Conservation (phyloP, 192 early-diverging fungal species). For the Backusella tuberculispora region DNA sequence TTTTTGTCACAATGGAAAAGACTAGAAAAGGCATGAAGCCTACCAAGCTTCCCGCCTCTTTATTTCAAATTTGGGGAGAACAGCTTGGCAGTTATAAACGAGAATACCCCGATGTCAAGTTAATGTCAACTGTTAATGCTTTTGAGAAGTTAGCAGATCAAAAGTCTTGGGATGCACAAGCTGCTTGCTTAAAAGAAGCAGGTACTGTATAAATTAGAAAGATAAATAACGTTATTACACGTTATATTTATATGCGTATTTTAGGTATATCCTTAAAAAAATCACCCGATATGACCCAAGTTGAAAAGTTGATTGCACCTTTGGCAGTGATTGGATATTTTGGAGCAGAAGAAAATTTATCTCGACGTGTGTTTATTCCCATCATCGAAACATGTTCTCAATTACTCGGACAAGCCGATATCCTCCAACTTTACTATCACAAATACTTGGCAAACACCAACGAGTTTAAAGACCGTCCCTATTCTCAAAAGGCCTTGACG, state of each 20-base stretch:
- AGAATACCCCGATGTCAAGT: background rate
- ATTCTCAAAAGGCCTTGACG: slow-evolving; percentile 45
- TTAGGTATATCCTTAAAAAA: slow-evolving; percentile 7
- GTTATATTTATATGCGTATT: background rate
- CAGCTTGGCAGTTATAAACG: background rate
- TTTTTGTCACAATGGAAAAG: too few species aligned
- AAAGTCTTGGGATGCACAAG: slow-evolving; percentile 36
- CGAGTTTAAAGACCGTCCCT: background rate
- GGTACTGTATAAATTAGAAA: slow-evolving; percentile 21
- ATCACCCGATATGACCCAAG: slow-evolving; percentile 18
- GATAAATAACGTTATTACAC: background rate
- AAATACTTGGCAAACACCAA: background rate
- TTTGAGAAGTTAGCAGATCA: slow-evolving; percentile 27
- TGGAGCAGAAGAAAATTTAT: slow-evolving; percentile 33
- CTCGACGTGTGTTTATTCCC: slow-evolving; percentile 42
- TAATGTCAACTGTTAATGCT: background rate
- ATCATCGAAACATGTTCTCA: background rate
- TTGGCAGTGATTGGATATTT: slow-evolving; percentile 42
- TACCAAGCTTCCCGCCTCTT: slow-evolving; percentile 20
- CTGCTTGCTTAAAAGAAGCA: slow-evolving; percentile 35
- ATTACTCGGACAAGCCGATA: background rate
- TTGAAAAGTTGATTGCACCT: slow-evolving; percentile 30
- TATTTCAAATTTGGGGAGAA: slow-evolving; percentile 12
- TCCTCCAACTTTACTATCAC: background rate
- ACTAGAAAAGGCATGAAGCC: slow-evolving; percentile 23